phyloP scores from a whole-genome alignment of 1,284 basidiomycete species.

The Trichosporon sp. region DNA sequence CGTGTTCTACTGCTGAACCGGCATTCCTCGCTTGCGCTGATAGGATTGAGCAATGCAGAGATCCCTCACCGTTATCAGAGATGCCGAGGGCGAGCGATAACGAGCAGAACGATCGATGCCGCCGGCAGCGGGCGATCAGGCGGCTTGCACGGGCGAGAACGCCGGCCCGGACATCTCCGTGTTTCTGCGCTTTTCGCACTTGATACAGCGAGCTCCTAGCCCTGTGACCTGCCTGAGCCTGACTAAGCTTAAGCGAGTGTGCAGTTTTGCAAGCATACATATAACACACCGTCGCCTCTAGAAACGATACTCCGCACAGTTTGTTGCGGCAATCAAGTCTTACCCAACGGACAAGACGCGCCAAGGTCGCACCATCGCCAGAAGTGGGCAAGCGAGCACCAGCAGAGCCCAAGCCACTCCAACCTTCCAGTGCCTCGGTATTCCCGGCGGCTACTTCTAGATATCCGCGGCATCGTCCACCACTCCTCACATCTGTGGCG shows the following conservation, averaged over 20 bases:
- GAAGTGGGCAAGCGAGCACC: background rate
- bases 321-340: background rate
- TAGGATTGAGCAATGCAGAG: background rate
- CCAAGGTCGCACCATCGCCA: background rate
- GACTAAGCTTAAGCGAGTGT: background rate
- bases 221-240: background rate
- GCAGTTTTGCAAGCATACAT: constrained; percentile 1
- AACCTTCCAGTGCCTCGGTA: background rate
- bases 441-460: background rate
- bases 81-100: background rate
- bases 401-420: background rate
- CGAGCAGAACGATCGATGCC: background rate
- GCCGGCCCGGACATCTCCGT: constrained; percentile 4
- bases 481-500: background rate
- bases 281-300: background rate
- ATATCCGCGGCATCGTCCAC: background rate
- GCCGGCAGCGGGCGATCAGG: background rate
- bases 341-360: background rate
- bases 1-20: background rate
- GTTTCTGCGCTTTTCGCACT: background rate
- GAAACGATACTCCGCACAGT: background rate
- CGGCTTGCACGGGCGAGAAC: background rate
- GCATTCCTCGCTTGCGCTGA: background rate
- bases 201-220: background rate
- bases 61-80: background rate